Percentiles rank a stretch among this genome's conserved stretches.
Evolutionary conservation across 495 filamentous ascomycete genomes (phyloP).

Genomic region (Durotheca rogersii): DNA sequence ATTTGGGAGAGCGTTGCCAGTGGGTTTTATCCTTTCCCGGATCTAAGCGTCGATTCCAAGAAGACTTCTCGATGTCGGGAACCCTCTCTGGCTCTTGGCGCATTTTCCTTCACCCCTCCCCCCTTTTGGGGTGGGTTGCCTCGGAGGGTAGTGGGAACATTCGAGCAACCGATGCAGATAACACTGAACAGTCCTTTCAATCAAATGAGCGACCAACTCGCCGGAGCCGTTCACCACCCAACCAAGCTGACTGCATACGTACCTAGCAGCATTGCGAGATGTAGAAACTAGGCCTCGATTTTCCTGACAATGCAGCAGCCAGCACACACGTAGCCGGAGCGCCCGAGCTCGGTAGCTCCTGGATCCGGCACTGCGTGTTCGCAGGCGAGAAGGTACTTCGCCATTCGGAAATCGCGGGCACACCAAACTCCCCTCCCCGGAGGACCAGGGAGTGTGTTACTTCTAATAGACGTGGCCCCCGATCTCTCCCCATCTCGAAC

Average conservation of each 20-base stretch:
- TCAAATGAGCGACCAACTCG: constrained; percentile 8
- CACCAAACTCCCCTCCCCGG: constrained; percentile 19
- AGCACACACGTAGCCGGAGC: constrained; percentile 1
- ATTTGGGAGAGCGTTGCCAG: neutral
- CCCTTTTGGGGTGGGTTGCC: neutral
- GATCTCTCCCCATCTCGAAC: too few relatives aligned
- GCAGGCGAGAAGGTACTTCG: neutral
- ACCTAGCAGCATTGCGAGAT: too few relatives aligned
- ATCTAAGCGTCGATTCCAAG: neutral
- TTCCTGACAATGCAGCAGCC: constrained; percentile 5
- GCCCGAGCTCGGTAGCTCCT: neutral
- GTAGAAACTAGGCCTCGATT: constrained; percentile 12
- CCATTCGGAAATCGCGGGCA: neutral
- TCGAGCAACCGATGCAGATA: neutral
- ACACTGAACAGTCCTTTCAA: constrained; percentile 1
- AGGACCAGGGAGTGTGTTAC: too few relatives aligned
- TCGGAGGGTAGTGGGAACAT: neutral
- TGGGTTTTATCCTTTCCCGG: neutral
- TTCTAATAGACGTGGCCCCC: neutral
- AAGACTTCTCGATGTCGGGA: neutral
- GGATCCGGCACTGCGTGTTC: constrained; percentile 11
- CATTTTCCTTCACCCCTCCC: neutral
- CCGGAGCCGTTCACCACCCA: constrained; percentile 8
- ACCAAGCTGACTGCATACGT: constrained; percentile 8
- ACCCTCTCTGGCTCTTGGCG: neutral